Evolutionary conservation across 768 basidiomycete species (phyloP), one percentile per base, ranked within the genome.

Genomic region (Russula abietina): DNA sequence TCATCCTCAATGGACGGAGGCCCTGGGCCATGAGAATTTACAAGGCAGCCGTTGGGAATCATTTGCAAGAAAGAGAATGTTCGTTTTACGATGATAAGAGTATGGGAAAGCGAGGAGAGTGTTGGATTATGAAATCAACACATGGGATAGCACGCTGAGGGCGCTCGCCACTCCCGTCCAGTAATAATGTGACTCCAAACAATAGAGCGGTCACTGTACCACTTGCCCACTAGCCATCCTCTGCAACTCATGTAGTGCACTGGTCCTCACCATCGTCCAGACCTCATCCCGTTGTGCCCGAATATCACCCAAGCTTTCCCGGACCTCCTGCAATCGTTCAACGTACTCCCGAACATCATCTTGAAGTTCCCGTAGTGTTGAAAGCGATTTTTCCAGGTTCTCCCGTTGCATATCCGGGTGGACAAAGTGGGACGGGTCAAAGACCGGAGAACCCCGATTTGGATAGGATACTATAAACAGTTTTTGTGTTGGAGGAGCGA

Each of bases 341-440:
- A 88, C 84, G 70, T 93, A 94, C 73, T 93, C 92, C 50, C 90
- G 79, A 6, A 88, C 88, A 68, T 94, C 92, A 69, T 93, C 92
- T 67, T 90, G 87, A 24, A 94, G 76, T 67, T 94, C 92, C 56
- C 88, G 83, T 57, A 93, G 74, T 2, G 83, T 80, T 17, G 86
- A 82, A 41, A 93, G 68, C 16, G 87, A 84, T 71, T 89, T 91
- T 70, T 92, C 89, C 59, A 93, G 71, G 16, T 76, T 85, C 52
- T 85, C 86, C 61, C 83, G 73, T 67, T 90, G 88, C 75, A 82
- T 80, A 60, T 87, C 83, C 24, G 84, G 83, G 4, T 81, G 80
- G 7, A 82, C 75, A 66, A 87, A 88, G 69, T 85, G 84, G 1
- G 86, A 83, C 10, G 79, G 80, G 64, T 88, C 86, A 64, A 78